Base-by-base conservation (phyloP, 1,284 basidiomycete species). In the Puccinia polysora region DNA sequence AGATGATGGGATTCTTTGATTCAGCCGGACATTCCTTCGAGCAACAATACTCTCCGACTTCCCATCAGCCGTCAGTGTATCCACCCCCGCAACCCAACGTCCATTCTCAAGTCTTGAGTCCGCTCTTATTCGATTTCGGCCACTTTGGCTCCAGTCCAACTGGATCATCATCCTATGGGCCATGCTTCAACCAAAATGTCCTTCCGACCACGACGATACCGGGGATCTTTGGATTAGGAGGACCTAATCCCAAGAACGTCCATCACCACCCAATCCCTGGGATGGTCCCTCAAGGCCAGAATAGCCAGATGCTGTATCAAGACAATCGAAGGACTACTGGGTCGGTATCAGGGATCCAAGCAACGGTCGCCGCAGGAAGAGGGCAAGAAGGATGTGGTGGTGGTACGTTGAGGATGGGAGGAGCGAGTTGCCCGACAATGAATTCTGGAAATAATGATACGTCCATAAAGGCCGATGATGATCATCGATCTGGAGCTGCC, bases 181-280 rank as follows among this genome's bases (percentile, higher is more conserved):
- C 56, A 40, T 23, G n/a, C n/a, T n/a, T 10, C 36, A 40, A 59
- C 18, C 8, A 59, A 25, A 20, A 36, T 12, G 30, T 40, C 12
- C 18, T 0, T 23, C 36, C 32, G 0, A 40, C n/a, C 23, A 59
- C 34, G 28, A 59, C 56, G 56, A 59, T 59, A 18, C 56, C 38
- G 43, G 56, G 34, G 7, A 59, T 59, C 12, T 40, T 59, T 59
- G 56, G 56, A 40, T 40, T 59, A 25, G 36, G 56, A 23, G 56
- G 36, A 10, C 43, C 56, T 4, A 40, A 25, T 34, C n/a, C 4
- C 2, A 20, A 38, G 15, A 59, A 40, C n/a, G n/a, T n/a, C n/a
- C n/a, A n/a, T n/a, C n/a, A n/a, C n/a, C n/a, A n/a, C n/a, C n/a
- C n/a, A n/a, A n/a, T n/a, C n/a, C n/a, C n/a, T n/a, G n/a, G n/a